Evolutionary conservation across 495 filamentous ascomycete species (phyloP).

Genomic region (Tuber indicum): DNA sequence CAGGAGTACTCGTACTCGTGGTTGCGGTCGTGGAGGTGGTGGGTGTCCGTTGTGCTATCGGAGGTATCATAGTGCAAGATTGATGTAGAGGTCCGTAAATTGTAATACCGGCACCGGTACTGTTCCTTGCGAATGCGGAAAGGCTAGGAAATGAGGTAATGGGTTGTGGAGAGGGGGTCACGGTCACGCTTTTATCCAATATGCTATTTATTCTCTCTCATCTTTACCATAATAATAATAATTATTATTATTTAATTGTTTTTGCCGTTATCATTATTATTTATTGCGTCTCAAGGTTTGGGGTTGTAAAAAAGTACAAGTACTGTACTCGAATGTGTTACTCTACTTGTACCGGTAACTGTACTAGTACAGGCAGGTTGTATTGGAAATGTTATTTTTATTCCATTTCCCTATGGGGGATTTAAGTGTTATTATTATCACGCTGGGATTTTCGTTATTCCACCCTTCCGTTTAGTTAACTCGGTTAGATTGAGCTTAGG

Average conservation of each 20-base stretch:
- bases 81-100: background rate
- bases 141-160: background rate
- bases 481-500: background rate
- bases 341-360: background rate
- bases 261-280: background rate
- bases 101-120: background rate
- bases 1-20: background rate
- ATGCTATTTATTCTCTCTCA: background rate
- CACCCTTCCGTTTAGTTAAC: background rate
- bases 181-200: background rate
- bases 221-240: too few species aligned
- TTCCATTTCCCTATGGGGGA: background rate
- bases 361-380: background rate
- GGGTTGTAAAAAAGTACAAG: background rate
- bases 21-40: too few species aligned
- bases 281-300: background rate
- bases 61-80: background rate
- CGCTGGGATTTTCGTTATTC: background rate
- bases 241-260: too few species aligned
- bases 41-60: background rate
- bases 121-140: background rate
- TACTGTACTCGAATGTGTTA: background rate
- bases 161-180: background rate
- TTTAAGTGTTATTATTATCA: background rate
- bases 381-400: background rate